Evolutionary conservation across 2,329 filamentous ascomycete genomes (phyloP).

Genomic region (Neonectria punicea): DNA sequence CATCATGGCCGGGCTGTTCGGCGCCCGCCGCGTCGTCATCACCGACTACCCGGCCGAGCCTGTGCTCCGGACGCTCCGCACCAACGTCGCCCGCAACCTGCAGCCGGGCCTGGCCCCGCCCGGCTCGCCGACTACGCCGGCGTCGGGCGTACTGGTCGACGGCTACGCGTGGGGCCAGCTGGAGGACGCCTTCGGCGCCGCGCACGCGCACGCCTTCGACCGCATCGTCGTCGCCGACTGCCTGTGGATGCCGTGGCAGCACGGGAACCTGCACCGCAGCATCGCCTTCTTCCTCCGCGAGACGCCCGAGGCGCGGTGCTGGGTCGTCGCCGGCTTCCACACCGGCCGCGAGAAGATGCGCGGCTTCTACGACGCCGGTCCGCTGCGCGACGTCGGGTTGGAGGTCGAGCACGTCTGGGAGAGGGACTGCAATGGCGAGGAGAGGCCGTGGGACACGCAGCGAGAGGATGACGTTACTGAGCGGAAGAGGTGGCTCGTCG

Average conservation of each 20-base stretch:
- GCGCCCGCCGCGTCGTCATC: constrained; percentile 63
- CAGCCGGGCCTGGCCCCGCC: constrained; percentile 47
- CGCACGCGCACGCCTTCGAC: constrained; percentile 58
- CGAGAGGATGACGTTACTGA: constrained; percentile 71
- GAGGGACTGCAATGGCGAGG: constrained; percentile 71
- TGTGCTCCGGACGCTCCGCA: constrained; percentile 67
- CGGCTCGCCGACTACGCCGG: constrained; percentile 19
- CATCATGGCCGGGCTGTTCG: constrained; percentile 59
- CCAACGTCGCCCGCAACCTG: constrained; percentile 67
- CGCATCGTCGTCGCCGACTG: constrained; percentile 78
- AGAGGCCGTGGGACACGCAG: constrained; percentile 70
- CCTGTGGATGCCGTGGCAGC: constrained; percentile 80
- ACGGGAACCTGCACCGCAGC: constrained; percentile 71
- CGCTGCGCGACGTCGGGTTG: constrained; percentile 61
- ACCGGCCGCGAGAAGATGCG: constrained; percentile 73
- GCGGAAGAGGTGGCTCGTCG: constrained; percentile 77
- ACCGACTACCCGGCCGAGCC: constrained; percentile 75
- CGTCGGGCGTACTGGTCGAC: constrained; percentile 55
- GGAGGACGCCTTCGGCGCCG: constrained; percentile 43
- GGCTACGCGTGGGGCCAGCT: constrained; percentile 75
- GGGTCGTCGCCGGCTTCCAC: constrained; percentile 78
- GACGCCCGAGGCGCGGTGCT: constrained; percentile 59
- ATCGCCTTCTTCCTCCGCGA: constrained; percentile 70
- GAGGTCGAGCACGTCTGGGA: constrained; percentile 75
- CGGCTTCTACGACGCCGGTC: constrained; percentile 68